These are phyloP conservation scores for Phytophthora pluvialis DNA, from an alignment of 352 stramenopile species.

Conservation along the genomic window DNA sequence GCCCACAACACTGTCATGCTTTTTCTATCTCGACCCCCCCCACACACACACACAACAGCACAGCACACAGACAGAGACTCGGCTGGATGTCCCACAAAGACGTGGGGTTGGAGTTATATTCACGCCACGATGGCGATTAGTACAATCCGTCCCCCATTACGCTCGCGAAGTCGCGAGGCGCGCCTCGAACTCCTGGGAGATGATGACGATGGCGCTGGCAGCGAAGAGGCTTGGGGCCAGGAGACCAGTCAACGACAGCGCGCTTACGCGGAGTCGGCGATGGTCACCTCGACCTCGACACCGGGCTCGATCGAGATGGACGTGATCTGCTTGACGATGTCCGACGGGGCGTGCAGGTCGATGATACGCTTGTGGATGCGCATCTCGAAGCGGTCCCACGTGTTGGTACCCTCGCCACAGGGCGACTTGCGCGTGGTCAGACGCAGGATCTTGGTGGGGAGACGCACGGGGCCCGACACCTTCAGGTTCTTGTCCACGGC, in stretches of 20 bases:
- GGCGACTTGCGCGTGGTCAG: conserved; percentile 99
- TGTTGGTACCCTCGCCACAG: conserved; percentile 98
- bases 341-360: conserved; percentile 97
- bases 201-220: conserved; percentile 7
- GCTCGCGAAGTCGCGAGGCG: conserved; percentile 19
- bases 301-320: conserved; percentile 99
- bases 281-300: conserved; percentile 99
- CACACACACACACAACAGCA: background rate
- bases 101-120: conserved; percentile 45
- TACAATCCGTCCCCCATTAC: conserved; percentile 39
- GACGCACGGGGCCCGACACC: conserved; percentile 97
- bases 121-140: conserved; percentile 24
- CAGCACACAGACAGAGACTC: background rate
- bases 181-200: conserved; percentile 9
- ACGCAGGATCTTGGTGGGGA: conserved; percentile 98
- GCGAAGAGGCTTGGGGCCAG: background rate
- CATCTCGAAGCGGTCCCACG: conserved; percentile 99
- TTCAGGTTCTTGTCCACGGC: conserved; percentile 99
- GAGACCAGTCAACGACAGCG: conserved; percentile 8
- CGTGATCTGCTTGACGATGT: conserved; percentile 99
- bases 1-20: too few species aligned
- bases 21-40: too few species aligned
- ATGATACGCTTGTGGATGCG: conserved; percentile 99
- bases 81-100: conserved; percentile 41
- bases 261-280: conserved; percentile 92